Evolutionary conservation across 345 rosid species (phyloP), one percentile per base, ranked within the genome.

Genomic region (Moricandia moricandioides): DNA sequence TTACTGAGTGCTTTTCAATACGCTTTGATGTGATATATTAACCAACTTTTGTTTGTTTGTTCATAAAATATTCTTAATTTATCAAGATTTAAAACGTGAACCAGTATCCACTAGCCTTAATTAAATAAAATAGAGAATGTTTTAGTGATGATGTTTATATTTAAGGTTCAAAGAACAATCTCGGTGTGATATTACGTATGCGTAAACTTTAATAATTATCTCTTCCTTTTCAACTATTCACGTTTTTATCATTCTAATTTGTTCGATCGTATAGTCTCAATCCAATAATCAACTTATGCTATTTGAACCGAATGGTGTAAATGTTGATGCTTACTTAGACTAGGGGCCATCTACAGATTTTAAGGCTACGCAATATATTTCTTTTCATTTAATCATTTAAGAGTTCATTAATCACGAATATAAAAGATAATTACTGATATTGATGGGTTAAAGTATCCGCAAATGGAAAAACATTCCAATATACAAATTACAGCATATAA

Each of bases 181-280:
- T 49, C 55, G 17, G 55, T 65, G 65, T 29, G 29, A 39, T 65
- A 30, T 65, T 65, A 65, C 71, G 71, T 64, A 64, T 64, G 63
- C 47, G n/a, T 64, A 39, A 16, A 13, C 63, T 21, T 72, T 45
- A 45, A 45, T 45, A n/a, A 45, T 45, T n/a, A 45, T 16, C 7
- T 45, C 52, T 45, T 45, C 17, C 7, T 45, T 45, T 45, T 45
- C 49, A 43, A 6, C 11, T 51, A 65, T 6, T 17, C 65, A 65
- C 78, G 65, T 65, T 65, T 65, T 56, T 45, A 45, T 45, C 52
- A 45, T 45, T 45, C 7, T 45, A n/a, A 45, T 45, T 12, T 6
- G 49, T 43, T n/a, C 17, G n/a, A 45, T 45, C 52, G 4, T 12
- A 45, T 5, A n/a, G 52, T 40, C 66, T 29, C 57, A 63, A 62